Evolutionary conservation across 2,329 filamentous ascomycete genomes (phyloP).

Genomic region (Aspergillus novoparasiticus): DNA sequence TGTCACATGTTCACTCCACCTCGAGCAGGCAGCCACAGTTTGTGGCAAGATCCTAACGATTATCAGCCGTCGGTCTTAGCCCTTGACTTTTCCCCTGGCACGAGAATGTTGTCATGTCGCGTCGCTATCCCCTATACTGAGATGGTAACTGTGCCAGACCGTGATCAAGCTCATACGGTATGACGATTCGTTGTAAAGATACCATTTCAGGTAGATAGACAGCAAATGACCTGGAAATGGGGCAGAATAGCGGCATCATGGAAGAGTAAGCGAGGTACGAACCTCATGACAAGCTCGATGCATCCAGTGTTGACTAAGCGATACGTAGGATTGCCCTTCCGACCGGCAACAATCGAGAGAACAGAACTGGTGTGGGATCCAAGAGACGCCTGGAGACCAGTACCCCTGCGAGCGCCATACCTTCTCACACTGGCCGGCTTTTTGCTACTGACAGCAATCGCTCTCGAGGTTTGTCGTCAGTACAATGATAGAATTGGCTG

Average conservation of each 20-base stretch:
- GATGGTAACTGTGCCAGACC: background rate
- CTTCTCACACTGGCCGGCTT: constrained; percentile 14
- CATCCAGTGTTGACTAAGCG: background rate
- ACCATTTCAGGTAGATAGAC: background rate
- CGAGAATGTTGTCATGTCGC: no score
- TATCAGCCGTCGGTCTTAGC: no score
- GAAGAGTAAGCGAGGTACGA: background rate
- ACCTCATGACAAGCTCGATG: background rate
- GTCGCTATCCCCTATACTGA: background rate
- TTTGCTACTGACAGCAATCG: constrained; percentile 14
- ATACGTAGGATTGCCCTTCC: background rate
- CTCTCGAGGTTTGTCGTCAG: constrained; percentile 17
- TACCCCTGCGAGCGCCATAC: constrained; percentile 14
- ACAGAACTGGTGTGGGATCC: background rate
- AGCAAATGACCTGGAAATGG: background rate
- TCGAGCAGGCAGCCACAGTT: background rate
- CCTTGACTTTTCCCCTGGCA: no score
- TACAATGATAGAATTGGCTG: constrained; percentile 11
- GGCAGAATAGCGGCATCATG: background rate
- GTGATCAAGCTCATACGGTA: background rate
- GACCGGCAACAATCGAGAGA: background rate
- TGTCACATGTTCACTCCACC: background rate
- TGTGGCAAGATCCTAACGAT: background rate
- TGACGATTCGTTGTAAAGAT: background rate
- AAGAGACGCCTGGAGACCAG: constrained; percentile 3